phyloP scores from a whole-genome alignment of 768 basidiomycete genomes.

The Naematelia aurantialba region DNA sequence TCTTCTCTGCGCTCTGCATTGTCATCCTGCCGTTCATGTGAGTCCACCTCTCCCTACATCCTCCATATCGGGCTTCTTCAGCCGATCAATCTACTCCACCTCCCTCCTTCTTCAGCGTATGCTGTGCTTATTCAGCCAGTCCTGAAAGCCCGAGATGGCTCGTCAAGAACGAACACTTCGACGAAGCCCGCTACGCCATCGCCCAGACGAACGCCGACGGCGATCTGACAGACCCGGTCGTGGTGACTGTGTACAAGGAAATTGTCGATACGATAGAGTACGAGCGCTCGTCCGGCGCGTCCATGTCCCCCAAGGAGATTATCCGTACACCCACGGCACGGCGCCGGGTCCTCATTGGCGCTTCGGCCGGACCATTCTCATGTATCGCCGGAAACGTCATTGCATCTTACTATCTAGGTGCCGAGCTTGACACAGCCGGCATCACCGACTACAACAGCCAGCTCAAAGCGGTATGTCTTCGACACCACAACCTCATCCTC shows the following conservation, averaged over 20 bases:
- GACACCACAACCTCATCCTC: not conserved
- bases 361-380: conserved; percentile 7
- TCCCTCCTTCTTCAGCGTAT: no score
- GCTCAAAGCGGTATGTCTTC: conserved; percentile 17
- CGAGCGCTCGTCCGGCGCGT: conserved; percentile 59
- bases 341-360: conserved; percentile 60
- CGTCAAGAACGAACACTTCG: conserved; percentile 52
- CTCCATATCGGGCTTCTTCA: no score
- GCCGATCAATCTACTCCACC: no score
- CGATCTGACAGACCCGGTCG: conserved; percentile 56
- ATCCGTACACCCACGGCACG: conserved; percentile 66
- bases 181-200: conserved; percentile 62
- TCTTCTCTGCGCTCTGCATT: conserved; percentile 19
- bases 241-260: conserved; percentile 51
- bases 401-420: conserved; percentile 17
- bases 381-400: conserved; percentile 18
- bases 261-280: conserved; percentile 65
- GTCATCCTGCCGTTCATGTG: conserved; percentile 21
- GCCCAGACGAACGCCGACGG: conserved; percentile 81
- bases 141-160: conserved; percentile 25
- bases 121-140: not conserved
- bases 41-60: conserved; percentile 7
- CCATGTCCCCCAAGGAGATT: conserved; percentile 58
- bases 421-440: conserved; percentile 9
- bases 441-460: conserved; percentile 13